phyloP scores from a whole-genome alignment of 176 grass and related monocot species.

The Triticum monococcum region DNA sequence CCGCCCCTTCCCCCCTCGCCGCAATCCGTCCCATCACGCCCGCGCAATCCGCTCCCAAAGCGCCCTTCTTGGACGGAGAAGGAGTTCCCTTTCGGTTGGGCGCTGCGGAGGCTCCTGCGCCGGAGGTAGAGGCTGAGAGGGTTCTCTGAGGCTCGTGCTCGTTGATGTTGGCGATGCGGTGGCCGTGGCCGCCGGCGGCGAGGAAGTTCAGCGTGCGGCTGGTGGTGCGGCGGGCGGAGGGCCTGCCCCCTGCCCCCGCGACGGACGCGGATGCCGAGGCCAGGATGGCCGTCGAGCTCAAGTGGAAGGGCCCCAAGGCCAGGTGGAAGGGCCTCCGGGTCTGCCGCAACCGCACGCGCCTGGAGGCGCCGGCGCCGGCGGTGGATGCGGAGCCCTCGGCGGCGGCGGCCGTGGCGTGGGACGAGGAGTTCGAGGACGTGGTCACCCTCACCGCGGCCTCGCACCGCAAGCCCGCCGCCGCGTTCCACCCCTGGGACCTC shows the following conservation, averaged over 20 bases:
- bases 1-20: conserved; percentile 5
- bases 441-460: conserved; percentile 50
- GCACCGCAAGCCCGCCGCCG: conserved; percentile 48
- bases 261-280: conserved; percentile 14
- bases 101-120: neutral
- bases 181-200: conserved; percentile 76
- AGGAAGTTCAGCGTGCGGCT: conserved; percentile 62
- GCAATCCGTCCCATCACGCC: conserved; percentile 8
- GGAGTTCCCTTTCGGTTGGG: neutral
- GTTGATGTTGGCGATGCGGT: conserved; percentile 66
- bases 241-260: neutral
- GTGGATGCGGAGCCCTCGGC: neutral
- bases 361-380: conserved; percentile 46
- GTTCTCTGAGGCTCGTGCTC: neutral
- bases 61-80: conserved; percentile 8
- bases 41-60: neutral
- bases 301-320: conserved; percentile 45
- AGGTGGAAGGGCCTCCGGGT: conserved; percentile 76
- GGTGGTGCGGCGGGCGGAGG: conserved; percentile 64
- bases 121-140: neutral
- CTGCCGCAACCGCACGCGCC: conserved; percentile 79
- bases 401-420: conserved; percentile 52
- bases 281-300: conserved; percentile 36
- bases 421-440: conserved; percentile 79
- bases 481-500: conserved; percentile 83